These are phyloP conservation scores for Arabidopsis arenosa DNA, from an alignment of 345 rosid genomes.

Conservation along the genomic window DNA sequence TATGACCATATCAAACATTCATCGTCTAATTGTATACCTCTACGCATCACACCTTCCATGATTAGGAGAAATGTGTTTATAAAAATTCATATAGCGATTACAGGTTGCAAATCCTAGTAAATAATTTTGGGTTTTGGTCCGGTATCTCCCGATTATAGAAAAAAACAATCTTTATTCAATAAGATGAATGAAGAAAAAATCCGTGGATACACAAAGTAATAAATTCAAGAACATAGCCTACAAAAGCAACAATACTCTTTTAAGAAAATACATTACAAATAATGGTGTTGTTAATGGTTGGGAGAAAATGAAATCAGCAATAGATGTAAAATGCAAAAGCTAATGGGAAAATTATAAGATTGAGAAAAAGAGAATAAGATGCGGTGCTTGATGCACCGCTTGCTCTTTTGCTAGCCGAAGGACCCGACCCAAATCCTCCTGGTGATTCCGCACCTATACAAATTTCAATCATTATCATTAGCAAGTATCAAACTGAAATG, in stretches of 20 bases:
- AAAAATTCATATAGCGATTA: background rate
- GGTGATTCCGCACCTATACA: constrained; percentile 40
- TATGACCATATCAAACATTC: background rate
- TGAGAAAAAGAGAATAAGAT: constrained; percentile 28
- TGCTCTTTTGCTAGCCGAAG: background rate
- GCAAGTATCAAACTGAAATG: background rate
- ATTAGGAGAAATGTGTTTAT: background rate
- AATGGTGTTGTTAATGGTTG: constrained; percentile 10
- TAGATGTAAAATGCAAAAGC: constrained; percentile 29
- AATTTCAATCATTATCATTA: background rate
- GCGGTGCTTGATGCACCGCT: constrained; percentile 31
- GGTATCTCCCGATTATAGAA: background rate
- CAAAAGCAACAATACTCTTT: constrained; percentile 31
- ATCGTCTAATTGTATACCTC: background rate
- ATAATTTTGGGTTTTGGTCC: background rate
- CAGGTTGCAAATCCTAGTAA: background rate
- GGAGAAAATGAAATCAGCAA: constrained; percentile 2
- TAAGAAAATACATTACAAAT: constrained; percentile 9
- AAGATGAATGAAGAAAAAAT: constrained; percentile 38
- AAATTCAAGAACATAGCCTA: constrained; percentile 21
- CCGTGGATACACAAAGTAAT: constrained; percentile 14
- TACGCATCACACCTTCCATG: background rate
- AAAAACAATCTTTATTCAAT: constrained; percentile 17
- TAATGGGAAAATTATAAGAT: constrained; percentile 21
- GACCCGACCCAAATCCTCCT: constrained; percentile 16